Evolutionary conservation across 2,329 filamentous ascomycete genomes (phyloP), one percentile per base, ranked within the genome.

Genomic region (Botrytis galanthina): DNA sequence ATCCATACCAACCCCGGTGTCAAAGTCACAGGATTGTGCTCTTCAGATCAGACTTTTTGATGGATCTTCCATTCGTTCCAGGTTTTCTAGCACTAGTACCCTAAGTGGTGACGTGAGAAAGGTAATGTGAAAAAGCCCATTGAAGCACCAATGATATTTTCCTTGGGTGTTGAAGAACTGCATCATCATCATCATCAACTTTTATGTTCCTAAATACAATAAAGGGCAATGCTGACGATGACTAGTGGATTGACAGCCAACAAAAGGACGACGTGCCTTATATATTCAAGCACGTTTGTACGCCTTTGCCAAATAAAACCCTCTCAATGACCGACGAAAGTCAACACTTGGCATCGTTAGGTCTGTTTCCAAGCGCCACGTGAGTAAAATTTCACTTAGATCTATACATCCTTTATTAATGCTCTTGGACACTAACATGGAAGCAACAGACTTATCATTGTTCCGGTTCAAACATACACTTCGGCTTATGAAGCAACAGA

Each of bases 11-110:
- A 37, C 32, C n/a, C 26, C 35, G 22, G 63, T 61, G 20, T 44
- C 74, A 51, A 76, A 74, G 16, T 64, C 70, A 79, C 74, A 75
- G 63, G 81, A 82, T 54, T 90, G 89, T 76, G 88, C 91, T 29
- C 84, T 98, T 1, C 93, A 96, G 78, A 88, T 97, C 29, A 89
- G 95, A 12, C 85, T 97, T 0, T 92, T 97, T 73, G 94, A 98
- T 80, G 95, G 95, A 16, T 91, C 90, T 18, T 94, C 90, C 2
- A 88, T 98, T 29, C 90, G 94, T 59, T 87, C 86, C 5, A 89
- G 88, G 29, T 97, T 98, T 81, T 84, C 89, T 18, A 88, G 90
- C 35, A 84, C 84, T 3, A 85, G 88, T 10, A 92, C 87, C 0
- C 85, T 98, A 5, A 82, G 84, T 10, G 84, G 82, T 10, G 88